Evolutionary conservation across 495 filamentous ascomycete species (phyloP), one percentile per base, ranked within the genome.

Genomic region (Amniculicola lignicola): DNA sequence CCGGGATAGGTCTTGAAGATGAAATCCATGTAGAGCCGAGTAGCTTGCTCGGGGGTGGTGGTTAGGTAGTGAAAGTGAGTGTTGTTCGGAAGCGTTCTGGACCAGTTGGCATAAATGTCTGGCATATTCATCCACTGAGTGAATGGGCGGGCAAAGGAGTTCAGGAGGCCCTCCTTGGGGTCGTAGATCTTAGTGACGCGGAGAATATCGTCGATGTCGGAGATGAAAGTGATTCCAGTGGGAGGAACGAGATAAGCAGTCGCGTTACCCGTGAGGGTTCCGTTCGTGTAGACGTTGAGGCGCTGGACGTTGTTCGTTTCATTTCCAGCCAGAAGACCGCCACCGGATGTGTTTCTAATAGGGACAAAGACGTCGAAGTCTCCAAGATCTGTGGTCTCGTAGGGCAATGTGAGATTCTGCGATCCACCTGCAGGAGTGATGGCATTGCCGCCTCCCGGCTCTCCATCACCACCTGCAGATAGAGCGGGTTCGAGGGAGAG

Each of bases 51-150:
- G 0, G 87, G 87, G 2, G 87, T 90, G 0, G 87, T 91, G 7
- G 87, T 90, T 23, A 91, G 78, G 67, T 91, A 91, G 69, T 90
- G 87, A 73, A 90, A 91, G 67, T 90, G 88, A 57, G 82, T 73
- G 59, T 81, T 64, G 61, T 84, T 69, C 2, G 76, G 75, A n/a
- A 85, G 70, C 28, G 69, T 74, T 11, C 66, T 67, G 0, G 79
- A 81, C 83, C 83, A 86, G 51, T 86, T 83, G 28, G 78, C 75
- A 67, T 88, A 87, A 57, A 87, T 79, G 4, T 78, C 78, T 0
- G 87, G 87, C 87, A 90, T 91, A 65, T 91, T 82, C 71, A 85
- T 69, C 87, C 87, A 91, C 0, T 80, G 76, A 0, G 71, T 75
- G 70, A 85, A 90, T 1, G 83, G 73, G 7, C 81, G 77, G 0